Base-by-base conservation (phyloP, 306 rosid genomes). In the Gastrolobium bilobum region DNA sequence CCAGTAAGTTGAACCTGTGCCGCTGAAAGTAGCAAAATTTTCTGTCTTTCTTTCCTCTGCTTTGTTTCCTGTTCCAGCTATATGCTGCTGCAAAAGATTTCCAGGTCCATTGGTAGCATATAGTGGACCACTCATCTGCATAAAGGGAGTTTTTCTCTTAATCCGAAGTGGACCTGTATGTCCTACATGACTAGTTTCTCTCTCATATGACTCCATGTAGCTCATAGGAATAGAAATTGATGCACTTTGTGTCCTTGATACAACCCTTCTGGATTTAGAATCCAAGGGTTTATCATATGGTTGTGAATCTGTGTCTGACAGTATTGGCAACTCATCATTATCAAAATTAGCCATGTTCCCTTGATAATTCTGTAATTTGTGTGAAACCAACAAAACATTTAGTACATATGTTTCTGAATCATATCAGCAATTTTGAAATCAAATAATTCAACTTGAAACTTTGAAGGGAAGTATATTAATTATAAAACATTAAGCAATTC, bases 151-250 rank as follows among this genome's bases (percentile, higher is more conserved):
- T 74, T 74, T 91, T 61, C 84, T 62, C 68, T 83, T 88, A 58
- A 84, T 89, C 68, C 62, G 73, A 3, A 93, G 82, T 5, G 97
- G 92, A 84, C 94, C 97, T 51, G 87, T 92, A 78, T 84, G 90
- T 69, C 89, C 91, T 64, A 83, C 86, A 68, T 82, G 80, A 64
- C 50, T 83, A 62, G 87, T 60, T 66, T 80, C 87, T 73, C 80
- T 78, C 44, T 78, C 86, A 54, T 80, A 58, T 47, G 90, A 71
- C 50, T 87, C 92, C 83, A 73, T 31, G 33, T 91, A 68, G 68
- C 54, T 77, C 86, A 75, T 78, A 4, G 87, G 87, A 76, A 86
- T 79, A 71, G 90, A 87, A 54, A 89, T 54, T 15, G 89, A 89
- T 37, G 90, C 87, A 58, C 96, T 94, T 80, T 87, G 78, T 40